These are phyloP conservation scores for Lycium ferocissimum DNA, from an alignment of 257 asterid species.

Conservation along the genomic window DNA sequence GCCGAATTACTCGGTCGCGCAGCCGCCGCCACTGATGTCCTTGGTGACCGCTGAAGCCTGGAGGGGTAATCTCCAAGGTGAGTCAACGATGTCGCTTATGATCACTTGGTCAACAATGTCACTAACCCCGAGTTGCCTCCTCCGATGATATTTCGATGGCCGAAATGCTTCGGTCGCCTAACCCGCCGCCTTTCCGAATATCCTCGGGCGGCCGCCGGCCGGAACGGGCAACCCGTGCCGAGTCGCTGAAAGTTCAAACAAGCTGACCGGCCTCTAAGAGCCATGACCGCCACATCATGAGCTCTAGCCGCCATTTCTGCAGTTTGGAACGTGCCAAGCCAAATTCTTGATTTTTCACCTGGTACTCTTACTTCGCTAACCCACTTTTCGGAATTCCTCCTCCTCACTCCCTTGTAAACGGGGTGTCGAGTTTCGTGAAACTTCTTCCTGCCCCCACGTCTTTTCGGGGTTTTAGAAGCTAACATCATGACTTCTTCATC, in stretches of 20 bases:
- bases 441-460: conserved; percentile 58
- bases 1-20: neutral
- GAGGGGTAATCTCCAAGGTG: too few relatives aligned
- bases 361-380: conserved; percentile 75
- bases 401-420: conserved; percentile 63
- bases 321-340: conserved; percentile 69
- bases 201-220: neutral
- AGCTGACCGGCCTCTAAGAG: conserved; percentile 52
- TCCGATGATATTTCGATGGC: neutral
- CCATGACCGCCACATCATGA: conserved; percentile 74
- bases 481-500: conserved; percentile 1
- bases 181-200: neutral
- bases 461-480: neutral
- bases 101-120: too few relatives aligned
- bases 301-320: neutral
- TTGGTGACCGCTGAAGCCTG: neutral
- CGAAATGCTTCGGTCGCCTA: conserved; percentile 4
- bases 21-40: conserved; percentile 41
- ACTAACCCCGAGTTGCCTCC: neutral
- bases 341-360: conserved; percentile 65
- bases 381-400: conserved; percentile 63
- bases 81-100: too few relatives aligned
- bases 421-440: conserved; percentile 74
- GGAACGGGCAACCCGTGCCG: conserved; percentile 53
- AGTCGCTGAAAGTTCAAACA: conserved; percentile 45